phyloP scores from a whole-genome alignment of 805 yeast genomes.

The Saturnispora saitoi region DNA sequence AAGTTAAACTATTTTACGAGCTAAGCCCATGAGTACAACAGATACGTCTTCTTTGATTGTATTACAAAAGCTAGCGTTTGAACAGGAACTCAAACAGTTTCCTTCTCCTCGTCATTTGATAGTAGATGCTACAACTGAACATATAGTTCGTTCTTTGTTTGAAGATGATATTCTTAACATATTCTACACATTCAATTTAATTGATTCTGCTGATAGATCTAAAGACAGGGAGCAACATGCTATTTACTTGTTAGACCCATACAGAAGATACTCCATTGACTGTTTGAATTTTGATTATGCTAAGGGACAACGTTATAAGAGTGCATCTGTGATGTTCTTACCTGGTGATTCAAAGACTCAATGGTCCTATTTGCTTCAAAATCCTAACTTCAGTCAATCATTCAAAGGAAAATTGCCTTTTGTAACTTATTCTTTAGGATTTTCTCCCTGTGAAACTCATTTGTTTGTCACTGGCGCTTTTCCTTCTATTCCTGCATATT shows the following conservation, averaged over 20 bases:
- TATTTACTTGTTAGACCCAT: conserved; percentile 67
- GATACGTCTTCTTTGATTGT: conserved; percentile 3
- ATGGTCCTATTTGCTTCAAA: conserved; percentile 18
- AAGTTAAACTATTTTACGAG: not conserved
- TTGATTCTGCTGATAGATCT: conserved; percentile 25
- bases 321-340: conserved; percentile 57
- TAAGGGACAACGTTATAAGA: conserved; percentile 62
- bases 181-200: conserved; percentile 24
- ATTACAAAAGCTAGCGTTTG: conserved; percentile 21
- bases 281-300: conserved; percentile 73
- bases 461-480: conserved; percentile 58
- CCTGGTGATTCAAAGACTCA: conserved; percentile 39
- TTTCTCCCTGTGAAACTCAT: conserved; percentile 60
- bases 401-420: conserved; percentile 1
- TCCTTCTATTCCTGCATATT: conserved; percentile 64
- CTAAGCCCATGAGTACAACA: not conserved
- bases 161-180: conserved; percentile 23
- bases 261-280: conserved; percentile 50
- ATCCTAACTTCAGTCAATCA: conserved; percentile 4
- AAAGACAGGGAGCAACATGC: conserved; percentile 43
- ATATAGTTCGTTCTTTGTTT: conserved; percentile 21
- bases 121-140: conserved; percentile 23
- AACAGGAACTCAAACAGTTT: conserved; percentile 10
- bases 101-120: conserved; percentile 26
- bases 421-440: conserved; percentile 35